These are phyloP conservation scores for Apophysomyces elegans DNA, from an alignment of 371 early-diverging fungal species.

Conservation along the genomic window DNA sequence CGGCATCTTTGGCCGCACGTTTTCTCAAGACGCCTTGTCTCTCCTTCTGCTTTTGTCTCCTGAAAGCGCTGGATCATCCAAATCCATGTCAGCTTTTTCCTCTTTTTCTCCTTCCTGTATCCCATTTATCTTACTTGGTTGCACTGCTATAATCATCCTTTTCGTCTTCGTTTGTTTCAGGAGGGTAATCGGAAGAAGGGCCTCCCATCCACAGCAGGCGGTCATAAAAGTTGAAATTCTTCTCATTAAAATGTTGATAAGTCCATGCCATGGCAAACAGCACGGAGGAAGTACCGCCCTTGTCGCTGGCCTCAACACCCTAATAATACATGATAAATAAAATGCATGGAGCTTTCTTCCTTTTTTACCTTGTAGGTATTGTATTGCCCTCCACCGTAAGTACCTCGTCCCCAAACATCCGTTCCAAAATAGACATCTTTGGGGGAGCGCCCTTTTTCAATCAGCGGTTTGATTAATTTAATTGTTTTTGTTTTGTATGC, in stretches of 20 bases:
- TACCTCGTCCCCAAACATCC: constrained; percentile 70
- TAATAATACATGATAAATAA: neutral
- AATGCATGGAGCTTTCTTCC: neutral
- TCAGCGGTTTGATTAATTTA: too few relatives aligned
- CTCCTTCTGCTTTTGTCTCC: neutral
- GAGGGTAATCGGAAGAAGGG: constrained; percentile 25
- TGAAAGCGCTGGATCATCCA: neutral
- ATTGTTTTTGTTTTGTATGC: neutral
- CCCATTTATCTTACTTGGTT: too few relatives aligned
- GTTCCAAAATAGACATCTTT: constrained; percentile 64
- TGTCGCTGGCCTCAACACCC: constrained; percentile 50
- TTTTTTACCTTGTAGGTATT: constrained; percentile 39
- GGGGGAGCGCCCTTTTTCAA: constrained; percentile 7
- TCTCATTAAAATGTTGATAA: constrained; percentile 52
- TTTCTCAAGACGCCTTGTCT: too few relatives aligned
- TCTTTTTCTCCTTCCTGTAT: too few relatives aligned
- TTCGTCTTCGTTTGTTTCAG: constrained; percentile 4
- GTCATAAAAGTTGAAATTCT: constrained; percentile 53
- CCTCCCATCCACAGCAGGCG: constrained; percentile 60
- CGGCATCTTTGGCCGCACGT: too few relatives aligned
- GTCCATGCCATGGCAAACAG: constrained; percentile 70
- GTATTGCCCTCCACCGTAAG: constrained; percentile 67
- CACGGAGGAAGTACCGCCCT: constrained; percentile 52
- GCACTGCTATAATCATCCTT: too few relatives aligned
- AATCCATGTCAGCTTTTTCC: neutral